Evolutionary conservation across 1,284 basidiomycete species (phyloP).

Genomic region (Heterobasidion parviporum): DNA sequence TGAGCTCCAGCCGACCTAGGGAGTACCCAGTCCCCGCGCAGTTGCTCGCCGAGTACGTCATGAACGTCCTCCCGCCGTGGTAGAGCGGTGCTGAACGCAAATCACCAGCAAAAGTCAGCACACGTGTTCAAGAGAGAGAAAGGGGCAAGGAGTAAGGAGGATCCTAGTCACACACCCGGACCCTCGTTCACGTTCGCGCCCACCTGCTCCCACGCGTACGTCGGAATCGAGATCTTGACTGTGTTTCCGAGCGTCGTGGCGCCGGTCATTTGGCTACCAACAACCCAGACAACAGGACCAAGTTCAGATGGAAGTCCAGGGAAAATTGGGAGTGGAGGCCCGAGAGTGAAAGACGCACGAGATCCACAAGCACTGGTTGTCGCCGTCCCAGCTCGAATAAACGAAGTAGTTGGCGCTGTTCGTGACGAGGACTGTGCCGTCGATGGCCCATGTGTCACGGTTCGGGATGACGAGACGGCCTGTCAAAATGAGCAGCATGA

Average conservation of each 20-base stretch:
- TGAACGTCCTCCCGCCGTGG: slow-evolving; percentile 24
- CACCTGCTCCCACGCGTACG: slow-evolving; percentile 25
- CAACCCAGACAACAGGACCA: neutral
- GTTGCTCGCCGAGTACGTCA: slow-evolving; percentile 25
- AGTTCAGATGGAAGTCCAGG: neutral
- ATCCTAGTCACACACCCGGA: slow-evolving; percentile 12
- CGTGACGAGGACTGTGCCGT: slow-evolving; percentile 24
- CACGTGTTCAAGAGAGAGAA: neutral
- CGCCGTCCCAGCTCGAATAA: slow-evolving; percentile 26
- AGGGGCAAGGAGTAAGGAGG: neutral
- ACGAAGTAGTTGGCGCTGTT: slow-evolving; percentile 23
- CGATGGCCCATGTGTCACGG: slow-evolving; percentile 29
- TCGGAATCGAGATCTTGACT: slow-evolving; percentile 27
- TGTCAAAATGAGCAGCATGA: neutral
- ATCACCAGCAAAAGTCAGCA: neutral
- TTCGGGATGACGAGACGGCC: slow-evolving; percentile 24
- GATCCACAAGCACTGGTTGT: slow-evolving; percentile 27
- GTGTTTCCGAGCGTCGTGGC: slow-evolving; percentile 27
- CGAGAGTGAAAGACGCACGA: slow-evolving; percentile 13
- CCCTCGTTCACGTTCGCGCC: slow-evolving; percentile 28
- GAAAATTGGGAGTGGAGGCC: no score
- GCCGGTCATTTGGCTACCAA: slow-evolving; percentile 21
- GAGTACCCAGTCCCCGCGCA: slow-evolving; percentile 24
- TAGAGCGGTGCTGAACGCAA: slow-evolving; percentile 17
- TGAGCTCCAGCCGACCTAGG: slow-evolving; percentile 25